Percentiles rank a stretch among this genome's conserved stretches.
Evolutionary conservation across 495 filamentous ascomycete species (phyloP).

Genomic region (Cairneyella variabilis): DNA sequence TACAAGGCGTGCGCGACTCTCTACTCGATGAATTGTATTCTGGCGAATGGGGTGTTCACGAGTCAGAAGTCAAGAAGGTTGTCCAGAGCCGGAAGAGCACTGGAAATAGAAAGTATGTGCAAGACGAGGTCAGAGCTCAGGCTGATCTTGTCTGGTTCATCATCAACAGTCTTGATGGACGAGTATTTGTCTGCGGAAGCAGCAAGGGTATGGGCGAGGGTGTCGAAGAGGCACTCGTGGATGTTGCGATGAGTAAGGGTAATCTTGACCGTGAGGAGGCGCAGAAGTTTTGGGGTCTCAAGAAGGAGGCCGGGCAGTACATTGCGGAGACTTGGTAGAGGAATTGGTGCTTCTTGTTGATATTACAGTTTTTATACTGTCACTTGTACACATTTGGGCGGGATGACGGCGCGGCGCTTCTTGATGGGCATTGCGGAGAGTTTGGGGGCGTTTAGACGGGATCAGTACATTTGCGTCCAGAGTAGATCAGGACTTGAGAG

Average conservation of each 20-base stretch:
- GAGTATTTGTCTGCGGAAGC: constrained; percentile 93
- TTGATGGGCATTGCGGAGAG: too few species aligned
- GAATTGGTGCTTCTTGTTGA: too few species aligned
- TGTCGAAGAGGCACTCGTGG: constrained; percentile 76
- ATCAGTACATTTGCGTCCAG: too few species aligned
- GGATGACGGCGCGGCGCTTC: too few species aligned
- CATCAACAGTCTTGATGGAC: constrained; percentile 86
- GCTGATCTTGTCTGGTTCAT: constrained; percentile 96
- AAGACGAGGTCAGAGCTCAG: constrained; percentile 81
- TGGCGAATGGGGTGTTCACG: constrained; percentile 93
- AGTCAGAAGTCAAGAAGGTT: constrained; percentile 87
- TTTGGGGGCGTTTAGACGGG: too few species aligned
- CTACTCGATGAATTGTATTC: constrained; percentile 92
- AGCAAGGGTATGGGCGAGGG: constrained; percentile 97
- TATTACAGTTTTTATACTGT: too few species aligned
- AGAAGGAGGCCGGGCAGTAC: constrained; percentile 82
- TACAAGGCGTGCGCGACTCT: constrained; percentile 93
- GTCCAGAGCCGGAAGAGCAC: constrained; percentile 66
- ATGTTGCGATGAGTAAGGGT: constrained; percentile 77
- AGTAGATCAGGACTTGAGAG: too few species aligned
- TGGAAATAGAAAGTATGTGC: constrained; percentile 76
- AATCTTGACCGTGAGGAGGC: constrained; percentile 71
- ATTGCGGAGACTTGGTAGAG: constrained; percentile 72
- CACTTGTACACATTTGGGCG: too few species aligned
- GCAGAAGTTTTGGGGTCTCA: constrained; percentile 71